Percentiles rank a stretch among this genome's conserved stretches.
Conservation (phyloP, 305 asterid species). For the Solanum chacoense region DNA sequence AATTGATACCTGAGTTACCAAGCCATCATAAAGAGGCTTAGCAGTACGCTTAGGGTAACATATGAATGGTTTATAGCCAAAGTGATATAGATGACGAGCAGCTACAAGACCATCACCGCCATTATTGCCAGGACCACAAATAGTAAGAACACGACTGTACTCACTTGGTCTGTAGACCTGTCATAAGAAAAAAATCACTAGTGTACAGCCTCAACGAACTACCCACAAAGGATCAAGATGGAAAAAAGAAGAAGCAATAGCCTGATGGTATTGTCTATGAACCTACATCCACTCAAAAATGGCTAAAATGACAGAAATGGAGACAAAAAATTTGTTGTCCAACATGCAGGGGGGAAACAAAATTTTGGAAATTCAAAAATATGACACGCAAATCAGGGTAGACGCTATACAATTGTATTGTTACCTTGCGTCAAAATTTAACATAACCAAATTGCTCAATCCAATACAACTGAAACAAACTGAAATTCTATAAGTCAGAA, state of each 20-base stretch:
- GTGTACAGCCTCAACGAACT: neutral
- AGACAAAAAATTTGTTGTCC: neutral
- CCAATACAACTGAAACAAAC: neutral
- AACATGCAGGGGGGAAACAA: neutral
- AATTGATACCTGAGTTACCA: slow-evolving; percentile 71
- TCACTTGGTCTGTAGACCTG: slow-evolving; percentile 69
- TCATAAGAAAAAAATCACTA: neutral
- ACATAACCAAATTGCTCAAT: neutral
- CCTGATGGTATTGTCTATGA: neutral
- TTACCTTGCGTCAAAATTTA: neutral
- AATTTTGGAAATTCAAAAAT: neutral
- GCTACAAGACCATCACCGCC: slow-evolving; percentile 98
- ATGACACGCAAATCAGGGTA: neutral
- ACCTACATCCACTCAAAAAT: neutral
- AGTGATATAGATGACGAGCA: slow-evolving; percentile 89
- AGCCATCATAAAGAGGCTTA: slow-evolving; percentile 63
- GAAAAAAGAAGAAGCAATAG: neutral
- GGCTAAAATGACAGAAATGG: neutral
- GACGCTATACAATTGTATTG: neutral
- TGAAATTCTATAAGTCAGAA: neutral
- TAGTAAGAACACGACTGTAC: slow-evolving; percentile 59
- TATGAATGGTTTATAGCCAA: slow-evolving; percentile 68
- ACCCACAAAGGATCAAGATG: neutral
- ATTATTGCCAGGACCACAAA: slow-evolving; percentile 94
- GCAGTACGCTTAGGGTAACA: slow-evolving; percentile 82